These are phyloP conservation scores for Udeniomyces megalosporus DNA, from an alignment of 768 basidiomycete genomes.

Conservation along the genomic window DNA sequence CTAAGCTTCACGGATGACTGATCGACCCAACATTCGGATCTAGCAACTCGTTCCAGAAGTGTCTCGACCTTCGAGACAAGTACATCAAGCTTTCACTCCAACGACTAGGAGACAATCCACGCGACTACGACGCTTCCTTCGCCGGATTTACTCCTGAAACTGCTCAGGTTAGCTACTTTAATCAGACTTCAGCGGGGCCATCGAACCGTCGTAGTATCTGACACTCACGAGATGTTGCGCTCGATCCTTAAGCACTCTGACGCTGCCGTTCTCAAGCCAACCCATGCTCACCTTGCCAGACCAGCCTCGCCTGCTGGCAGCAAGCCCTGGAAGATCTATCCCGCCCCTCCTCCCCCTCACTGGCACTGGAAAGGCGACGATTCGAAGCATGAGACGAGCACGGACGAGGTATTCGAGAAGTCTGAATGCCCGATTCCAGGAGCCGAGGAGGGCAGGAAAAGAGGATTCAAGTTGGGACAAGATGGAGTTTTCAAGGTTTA, in stretches of 20 bases:
- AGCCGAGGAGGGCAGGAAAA: slow-evolving; percentile 42
- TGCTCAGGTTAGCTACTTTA: slow-evolving; percentile 1
- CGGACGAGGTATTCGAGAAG: slow-evolving; percentile 16
- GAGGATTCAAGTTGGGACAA: slow-evolving; percentile 46
- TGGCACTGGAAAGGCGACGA: slow-evolving; percentile 58
- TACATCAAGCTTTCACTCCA: slow-evolving; percentile 79
- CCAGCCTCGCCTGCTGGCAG: slow-evolving; percentile 15
- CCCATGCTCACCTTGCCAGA: slow-evolving; percentile 3
- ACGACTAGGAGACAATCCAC: slow-evolving; percentile 84
- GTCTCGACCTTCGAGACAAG: slow-evolving; percentile 84
- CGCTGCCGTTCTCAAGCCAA: slow-evolving; percentile 3
- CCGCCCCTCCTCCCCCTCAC: slow-evolving; percentile 80
- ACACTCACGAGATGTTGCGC: no score
- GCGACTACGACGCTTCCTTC: slow-evolving; percentile 71
- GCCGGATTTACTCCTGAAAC: slow-evolving; percentile 36
- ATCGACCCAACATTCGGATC: not conserved
- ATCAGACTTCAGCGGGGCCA: no score
- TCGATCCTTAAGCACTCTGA: slow-evolving; percentile 13
- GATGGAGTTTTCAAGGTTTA: slow-evolving; percentile 87
- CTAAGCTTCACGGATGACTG: not conserved
- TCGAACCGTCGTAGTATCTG: no score
- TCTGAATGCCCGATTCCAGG: slow-evolving; percentile 65
- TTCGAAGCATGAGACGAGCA: slow-evolving; percentile 13
- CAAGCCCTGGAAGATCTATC: slow-evolving; percentile 73
- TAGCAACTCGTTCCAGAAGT: slow-evolving; percentile 50